Evolutionary conservation across 176 grass and related monocot species (phyloP).

Genomic region (Eremochloa ophiuroides): DNA sequence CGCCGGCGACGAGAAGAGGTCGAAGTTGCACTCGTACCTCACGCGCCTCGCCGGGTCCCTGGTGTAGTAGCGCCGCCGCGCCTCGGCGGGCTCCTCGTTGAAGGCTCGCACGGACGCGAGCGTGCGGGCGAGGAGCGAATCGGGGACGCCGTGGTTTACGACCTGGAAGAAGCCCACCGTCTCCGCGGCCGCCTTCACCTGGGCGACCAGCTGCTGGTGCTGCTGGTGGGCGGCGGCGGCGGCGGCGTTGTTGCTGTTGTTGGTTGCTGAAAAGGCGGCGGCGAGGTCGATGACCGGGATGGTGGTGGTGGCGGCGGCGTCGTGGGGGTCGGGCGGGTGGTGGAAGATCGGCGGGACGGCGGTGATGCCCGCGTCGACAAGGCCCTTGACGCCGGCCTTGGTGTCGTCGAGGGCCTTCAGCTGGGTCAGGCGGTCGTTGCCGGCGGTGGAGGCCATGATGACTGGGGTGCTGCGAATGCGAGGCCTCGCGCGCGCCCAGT

Average conservation of each 20-base stretch:
- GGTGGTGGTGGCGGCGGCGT: no score
- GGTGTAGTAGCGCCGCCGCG: constrained; percentile 50
- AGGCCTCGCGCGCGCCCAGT: no score
- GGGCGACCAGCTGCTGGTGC: background rate
- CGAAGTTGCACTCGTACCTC: constrained; percentile 38
- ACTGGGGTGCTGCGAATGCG: no score
- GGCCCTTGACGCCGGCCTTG: constrained; percentile 4
- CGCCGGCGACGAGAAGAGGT: constrained; percentile 35
- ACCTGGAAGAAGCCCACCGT: constrained; percentile 60
- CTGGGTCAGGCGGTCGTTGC: background rate
- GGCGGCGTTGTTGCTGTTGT: background rate
- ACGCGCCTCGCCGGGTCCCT: constrained; percentile 25
- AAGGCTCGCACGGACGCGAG: constrained; percentile 27
- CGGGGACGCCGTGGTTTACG: constrained; percentile 44
- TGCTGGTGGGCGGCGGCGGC: no score
- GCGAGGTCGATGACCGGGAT: constrained; percentile 54
- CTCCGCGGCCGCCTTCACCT: constrained; percentile 18
- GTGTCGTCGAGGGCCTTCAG: constrained; percentile 7
- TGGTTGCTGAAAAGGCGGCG: background rate
- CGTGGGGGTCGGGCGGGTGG: background rate
- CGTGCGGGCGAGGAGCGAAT: constrained; percentile 24
- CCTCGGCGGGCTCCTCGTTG: constrained; percentile 35
- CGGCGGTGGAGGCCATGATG: background rate
- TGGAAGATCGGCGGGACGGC: constrained; percentile 12
- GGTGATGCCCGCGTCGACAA: background rate